A percentile compares a stretch with the other conserved stretches of the same genome.
Evolutionary conservation across 805 yeast genomes (phyloP).

Genomic region (Cyberlindnera japonica): DNA sequence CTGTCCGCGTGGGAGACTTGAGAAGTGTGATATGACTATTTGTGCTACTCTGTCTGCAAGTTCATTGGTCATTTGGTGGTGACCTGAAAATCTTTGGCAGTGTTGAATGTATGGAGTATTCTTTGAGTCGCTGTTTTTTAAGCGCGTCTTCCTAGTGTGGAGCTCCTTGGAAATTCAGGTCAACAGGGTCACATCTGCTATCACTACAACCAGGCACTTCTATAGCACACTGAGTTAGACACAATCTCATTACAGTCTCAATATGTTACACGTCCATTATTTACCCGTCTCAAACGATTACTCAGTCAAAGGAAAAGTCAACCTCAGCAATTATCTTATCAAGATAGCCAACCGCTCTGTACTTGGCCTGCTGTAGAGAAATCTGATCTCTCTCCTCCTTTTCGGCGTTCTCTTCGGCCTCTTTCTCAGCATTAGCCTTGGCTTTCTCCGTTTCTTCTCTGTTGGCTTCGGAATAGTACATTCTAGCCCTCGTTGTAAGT

Average conservation of each 20-base stretch:
- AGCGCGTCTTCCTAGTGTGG: too few species aligned
- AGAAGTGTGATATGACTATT: slow-evolving; percentile 8
- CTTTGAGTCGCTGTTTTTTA: too few species aligned
- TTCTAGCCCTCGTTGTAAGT: slow-evolving; percentile 80
- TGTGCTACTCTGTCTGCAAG: slow-evolving; percentile 7
- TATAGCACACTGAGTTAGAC: too few species aligned
- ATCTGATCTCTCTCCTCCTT: slow-evolving; percentile 44
- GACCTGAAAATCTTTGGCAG: too few species aligned
- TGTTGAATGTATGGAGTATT: too few species aligned
- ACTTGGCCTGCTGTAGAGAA: slow-evolving; percentile 45
- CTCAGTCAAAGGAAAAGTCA: slow-evolving; percentile 29
- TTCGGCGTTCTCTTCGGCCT: slow-evolving; percentile 37
- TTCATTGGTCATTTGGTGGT: too few species aligned
- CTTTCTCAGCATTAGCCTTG: slow-evolving; percentile 47
- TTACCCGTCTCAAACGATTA: too few species aligned
- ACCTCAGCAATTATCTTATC: slow-evolving; percentile 46
- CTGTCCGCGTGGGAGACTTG: slow-evolving; percentile 39
- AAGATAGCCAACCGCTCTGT: slow-evolving; percentile 55
- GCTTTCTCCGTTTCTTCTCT: slow-evolving; percentile 59
- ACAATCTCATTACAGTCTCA: too few species aligned
- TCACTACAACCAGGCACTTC: too few species aligned
- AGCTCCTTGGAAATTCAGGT: too few species aligned
- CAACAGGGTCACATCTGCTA: too few species aligned
- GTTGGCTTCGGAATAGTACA: slow-evolving; percentile 61
- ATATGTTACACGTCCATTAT: not conserved